phyloP scores from a whole-genome alignment of 1,284 basidiomycete genomes.

The Neotropicomus parvogracilis region DNA sequence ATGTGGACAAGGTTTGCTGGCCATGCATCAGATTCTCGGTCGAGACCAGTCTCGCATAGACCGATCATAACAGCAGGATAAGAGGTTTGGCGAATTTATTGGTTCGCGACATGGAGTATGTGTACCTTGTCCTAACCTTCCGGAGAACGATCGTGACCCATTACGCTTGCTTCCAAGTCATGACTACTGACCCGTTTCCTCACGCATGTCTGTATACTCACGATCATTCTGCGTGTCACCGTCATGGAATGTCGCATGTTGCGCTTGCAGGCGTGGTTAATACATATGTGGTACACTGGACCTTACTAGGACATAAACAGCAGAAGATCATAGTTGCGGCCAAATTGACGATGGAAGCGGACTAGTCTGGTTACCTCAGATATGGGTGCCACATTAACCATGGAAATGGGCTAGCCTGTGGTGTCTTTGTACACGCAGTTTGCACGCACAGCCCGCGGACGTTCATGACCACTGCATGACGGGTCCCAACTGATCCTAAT shows the following conservation, averaged over 20 bases:
- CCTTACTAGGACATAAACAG: too few species aligned
- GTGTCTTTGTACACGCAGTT: not conserved
- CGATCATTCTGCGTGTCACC: not conserved
- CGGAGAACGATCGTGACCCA: not conserved
- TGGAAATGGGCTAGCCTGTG: conserved; percentile 7
- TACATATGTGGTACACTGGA: not conserved
- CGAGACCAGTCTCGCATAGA: too few species aligned
- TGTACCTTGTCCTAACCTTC: too few species aligned
- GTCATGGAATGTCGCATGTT: not conserved
- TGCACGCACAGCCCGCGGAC: conserved; percentile 1
- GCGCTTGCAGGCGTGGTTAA: not conserved
- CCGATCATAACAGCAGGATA: too few species aligned
- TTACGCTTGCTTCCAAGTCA: not conserved
- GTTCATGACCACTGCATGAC: not conserved
- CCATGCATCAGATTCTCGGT: too few species aligned
- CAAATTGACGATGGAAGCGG: too few species aligned
- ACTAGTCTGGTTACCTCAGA: too few species aligned
- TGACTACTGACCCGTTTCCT: not conserved
- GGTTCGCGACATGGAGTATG: too few species aligned
- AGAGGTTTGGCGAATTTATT: too few species aligned
- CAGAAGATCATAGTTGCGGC: too few species aligned
- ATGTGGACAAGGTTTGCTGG: too few species aligned
- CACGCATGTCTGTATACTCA: not conserved
- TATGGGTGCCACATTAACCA: not conserved
- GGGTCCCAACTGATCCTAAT: not conserved